These are phyloP conservation scores for Coix lacrymajobi DNA, from an alignment of 176 grass and related monocot genomes.

Conservation along the genomic window DNA sequence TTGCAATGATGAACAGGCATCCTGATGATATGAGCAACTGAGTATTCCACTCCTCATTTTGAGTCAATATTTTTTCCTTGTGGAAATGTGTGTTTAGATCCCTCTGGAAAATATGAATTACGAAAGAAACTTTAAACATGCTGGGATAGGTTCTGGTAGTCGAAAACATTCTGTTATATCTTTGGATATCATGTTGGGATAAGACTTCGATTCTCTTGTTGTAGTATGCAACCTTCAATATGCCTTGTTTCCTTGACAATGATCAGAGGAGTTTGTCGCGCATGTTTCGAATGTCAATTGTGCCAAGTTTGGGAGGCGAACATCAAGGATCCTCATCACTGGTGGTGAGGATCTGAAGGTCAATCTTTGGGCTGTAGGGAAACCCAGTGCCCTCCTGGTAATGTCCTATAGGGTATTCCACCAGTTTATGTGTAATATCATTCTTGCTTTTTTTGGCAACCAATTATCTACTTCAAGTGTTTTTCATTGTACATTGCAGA, in stretches of 20 bases:
- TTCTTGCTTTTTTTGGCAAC: slow-evolving; percentile 3
- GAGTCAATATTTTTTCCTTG: neutral
- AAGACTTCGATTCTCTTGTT: neutral
- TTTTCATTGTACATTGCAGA: slow-evolving; percentile 41
- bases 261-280: slow-evolving; percentile 83
- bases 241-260: slow-evolving; percentile 48
- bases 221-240: slow-evolving; percentile 8
- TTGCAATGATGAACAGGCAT: neutral
- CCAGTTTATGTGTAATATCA: neutral
- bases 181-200: neutral
- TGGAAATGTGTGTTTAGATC: neutral
- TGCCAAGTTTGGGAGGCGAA: slow-evolving; percentile 70
- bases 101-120: neutral
- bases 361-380: slow-evolving; percentile 92
- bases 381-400: slow-evolving; percentile 78
- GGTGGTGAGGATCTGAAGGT: slow-evolving; percentile 87
- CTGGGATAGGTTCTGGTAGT: neutral
- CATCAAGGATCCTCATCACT: slow-evolving; percentile 72
- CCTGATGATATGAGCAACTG: neutral
- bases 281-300: slow-evolving; percentile 85
- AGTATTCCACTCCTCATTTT: neutral
- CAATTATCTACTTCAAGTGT: slow-evolving; percentile 13
- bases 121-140: neutral
- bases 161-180: neutral
- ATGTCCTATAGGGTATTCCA: neutral